Evolutionary conservation across 2,329 filamentous ascomycete species (phyloP).

Genomic region (Drechslerella stenobrocha): DNA sequence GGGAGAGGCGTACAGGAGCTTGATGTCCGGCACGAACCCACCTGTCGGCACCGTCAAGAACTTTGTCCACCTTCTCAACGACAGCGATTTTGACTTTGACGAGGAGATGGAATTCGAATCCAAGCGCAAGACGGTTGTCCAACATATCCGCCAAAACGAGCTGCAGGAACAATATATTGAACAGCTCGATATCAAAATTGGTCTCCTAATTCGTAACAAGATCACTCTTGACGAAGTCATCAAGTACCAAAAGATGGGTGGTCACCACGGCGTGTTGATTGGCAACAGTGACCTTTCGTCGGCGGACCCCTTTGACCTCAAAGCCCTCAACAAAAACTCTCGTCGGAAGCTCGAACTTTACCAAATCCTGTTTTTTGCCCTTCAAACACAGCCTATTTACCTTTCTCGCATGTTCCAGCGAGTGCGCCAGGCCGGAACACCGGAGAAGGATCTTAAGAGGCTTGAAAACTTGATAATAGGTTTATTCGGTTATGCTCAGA

Average conservation of each 20-base stretch:
- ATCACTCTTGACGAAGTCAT: conserved; percentile 98
- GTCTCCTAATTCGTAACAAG: conserved; percentile 97
- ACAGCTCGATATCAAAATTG: conserved; percentile 98
- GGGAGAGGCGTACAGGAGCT: conserved; percentile 95
- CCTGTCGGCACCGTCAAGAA: conserved; percentile 96
- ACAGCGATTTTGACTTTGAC: conserved; percentile 98
- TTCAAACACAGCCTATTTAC: conserved; percentile 96
- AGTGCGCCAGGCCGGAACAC: conserved; percentile 77
- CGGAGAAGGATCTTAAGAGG: conserved; percentile 89
- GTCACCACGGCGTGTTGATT: conserved; percentile 79
- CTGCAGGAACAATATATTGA: conserved; percentile 97
- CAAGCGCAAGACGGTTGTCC: conserved; percentile 90
- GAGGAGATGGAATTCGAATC: conserved; percentile 97
- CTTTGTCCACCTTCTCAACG: conserved; percentile 95
- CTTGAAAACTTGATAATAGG: conserved; percentile 95
- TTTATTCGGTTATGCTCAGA: conserved; percentile 94
- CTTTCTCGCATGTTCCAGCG: conserved; percentile 83
- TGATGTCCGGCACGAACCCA: conserved; percentile 85
- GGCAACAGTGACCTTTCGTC: conserved; percentile 87
- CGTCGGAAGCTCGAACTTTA: conserved; percentile 94
- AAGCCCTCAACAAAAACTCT: conserved; percentile 95
- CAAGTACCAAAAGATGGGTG: conserved; percentile 92
- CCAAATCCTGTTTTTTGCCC: conserved; percentile 94
- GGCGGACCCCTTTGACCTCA: conserved; percentile 90
- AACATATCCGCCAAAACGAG: conserved; percentile 96